Evolutionary conservation across 2,329 filamentous ascomycete species (phyloP).

Genomic region (Paecilomyces variotii): DNA sequence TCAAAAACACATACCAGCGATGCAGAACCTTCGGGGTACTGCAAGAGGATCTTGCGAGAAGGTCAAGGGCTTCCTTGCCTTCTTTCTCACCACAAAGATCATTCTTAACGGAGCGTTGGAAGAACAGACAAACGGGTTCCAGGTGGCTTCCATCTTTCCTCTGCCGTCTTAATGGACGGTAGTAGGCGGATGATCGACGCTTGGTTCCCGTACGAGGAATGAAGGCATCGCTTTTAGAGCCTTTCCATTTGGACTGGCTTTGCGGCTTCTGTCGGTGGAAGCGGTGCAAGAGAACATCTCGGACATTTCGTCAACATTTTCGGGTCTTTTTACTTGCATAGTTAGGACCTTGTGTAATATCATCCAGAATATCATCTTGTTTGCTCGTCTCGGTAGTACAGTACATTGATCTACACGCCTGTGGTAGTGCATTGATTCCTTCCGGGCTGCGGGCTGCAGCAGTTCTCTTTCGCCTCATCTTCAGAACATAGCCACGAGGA

Average conservation of each 20-base stretch:
- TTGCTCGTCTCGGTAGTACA: background rate
- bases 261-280: slow-evolving; percentile 21
- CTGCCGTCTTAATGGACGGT: slow-evolving; percentile 8
- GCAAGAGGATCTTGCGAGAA: slow-evolving; percentile 59
- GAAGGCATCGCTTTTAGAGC: slow-evolving; percentile 31
- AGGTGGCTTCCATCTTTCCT: slow-evolving; percentile 16
- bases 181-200: slow-evolving; percentile 1
- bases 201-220: slow-evolving; percentile 17
- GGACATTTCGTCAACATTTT: slow-evolving; percentile 19
- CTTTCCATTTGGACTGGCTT: slow-evolving; percentile 5
- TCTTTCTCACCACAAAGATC: slow-evolving; percentile 47
- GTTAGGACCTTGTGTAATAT: background rate
- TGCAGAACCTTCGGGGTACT: slow-evolving; percentile 62
- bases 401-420: background rate
- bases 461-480: background rate
- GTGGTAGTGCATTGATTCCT: background rate
- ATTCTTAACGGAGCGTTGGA: slow-evolving; percentile 78
- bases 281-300: slow-evolving; percentile 34
- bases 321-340: background rate
- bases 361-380: background rate
- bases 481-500: too few species aligned
- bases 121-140: slow-evolving; percentile 41
- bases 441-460: background rate
- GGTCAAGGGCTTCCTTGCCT: slow-evolving; percentile 1
- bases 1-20: slow-evolving; percentile 50